Base-by-base conservation (phyloP, 345 rosid genomes). In the Kernera saxatilis region DNA sequence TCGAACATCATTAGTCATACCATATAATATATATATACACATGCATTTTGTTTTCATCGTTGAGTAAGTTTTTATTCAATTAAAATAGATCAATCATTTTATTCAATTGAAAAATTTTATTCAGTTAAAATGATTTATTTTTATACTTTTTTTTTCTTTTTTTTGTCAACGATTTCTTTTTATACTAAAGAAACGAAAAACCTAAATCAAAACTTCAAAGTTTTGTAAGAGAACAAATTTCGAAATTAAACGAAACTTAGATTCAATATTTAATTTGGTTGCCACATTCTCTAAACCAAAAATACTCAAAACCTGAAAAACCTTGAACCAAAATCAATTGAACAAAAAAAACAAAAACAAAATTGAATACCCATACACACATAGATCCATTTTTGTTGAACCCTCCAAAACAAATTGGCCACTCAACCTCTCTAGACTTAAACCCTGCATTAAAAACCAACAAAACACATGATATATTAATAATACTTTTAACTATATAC, bases 371-470 rank as follows among this genome's bases (percentile, higher is more conserved):
- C 12, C 50, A 55, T 13, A 15, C 32, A 45, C 44, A 22, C 13
- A 53, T 29, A 2, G 32, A 54, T 29, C 63, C 63, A 10, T 22
- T 54, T 58, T 12, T 6, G 29, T 25, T 25, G 13, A 36, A 40
- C 51, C 29, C 5, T 26, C 51, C 30, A 70, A 53, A 53, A 45
- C 8, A 44, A 25, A 48, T 36, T 59, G 18, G 74, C 50, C 13
- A 48, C 74, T 36, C 18, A 60, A 19, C 8, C 25, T 18, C 45
- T 60, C 73, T 17, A 27, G 17, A 37, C 35, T 37, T 70, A 17
- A 69, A 58, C 58, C 49, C 74, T 70, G 74, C 67, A 48, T 35
- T 5, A 17, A 23, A 33, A 32, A 37, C n/a, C 14, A 58, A n/a
- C 29, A 46, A 46, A 25, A 18, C 19, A 57, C 21, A 57, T 26